phyloP scores from a whole-genome alignment of 2,329 filamentous ascomycete species.

The Colletotrichum tropicale region DNA sequence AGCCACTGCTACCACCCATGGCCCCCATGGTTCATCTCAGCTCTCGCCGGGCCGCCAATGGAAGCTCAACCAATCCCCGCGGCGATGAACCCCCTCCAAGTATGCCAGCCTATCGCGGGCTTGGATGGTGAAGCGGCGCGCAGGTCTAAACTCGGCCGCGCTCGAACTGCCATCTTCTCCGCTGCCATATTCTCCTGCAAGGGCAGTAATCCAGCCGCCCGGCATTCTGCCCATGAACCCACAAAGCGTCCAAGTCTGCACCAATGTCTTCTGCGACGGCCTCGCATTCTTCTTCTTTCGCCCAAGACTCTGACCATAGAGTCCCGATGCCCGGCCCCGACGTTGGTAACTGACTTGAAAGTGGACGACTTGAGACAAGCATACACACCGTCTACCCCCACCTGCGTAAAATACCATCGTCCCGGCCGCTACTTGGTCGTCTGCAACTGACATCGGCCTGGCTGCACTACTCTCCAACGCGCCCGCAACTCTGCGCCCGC shows the following conservation, averaged over 20 bases:
- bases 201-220: not conserved
- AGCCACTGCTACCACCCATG: not conserved
- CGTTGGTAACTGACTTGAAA: not conserved
- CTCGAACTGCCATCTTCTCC: not conserved
- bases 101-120: not conserved
- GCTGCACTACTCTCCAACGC: not conserved
- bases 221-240: not conserved
- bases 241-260: not conserved
- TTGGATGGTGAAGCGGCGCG: not conserved
- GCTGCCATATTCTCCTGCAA: not conserved
- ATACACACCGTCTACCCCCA: not conserved
- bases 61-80: not conserved
- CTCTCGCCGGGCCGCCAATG: not conserved
- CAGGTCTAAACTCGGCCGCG: not conserved
- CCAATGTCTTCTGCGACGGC: not conserved
- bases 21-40: conserved; percentile 12
- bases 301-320: not conserved
- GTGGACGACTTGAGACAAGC: not conserved
- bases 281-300: not conserved
- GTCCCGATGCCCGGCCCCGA: not conserved
- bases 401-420: not conserved
- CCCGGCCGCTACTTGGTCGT: not conserved
- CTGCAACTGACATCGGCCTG: not conserved
- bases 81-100: not conserved
- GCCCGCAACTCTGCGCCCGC: conserved; percentile 15